Evolutionary conservation across 1,139 yeast genomes (phyloP).

Genomic region (Candida sp.): DNA sequence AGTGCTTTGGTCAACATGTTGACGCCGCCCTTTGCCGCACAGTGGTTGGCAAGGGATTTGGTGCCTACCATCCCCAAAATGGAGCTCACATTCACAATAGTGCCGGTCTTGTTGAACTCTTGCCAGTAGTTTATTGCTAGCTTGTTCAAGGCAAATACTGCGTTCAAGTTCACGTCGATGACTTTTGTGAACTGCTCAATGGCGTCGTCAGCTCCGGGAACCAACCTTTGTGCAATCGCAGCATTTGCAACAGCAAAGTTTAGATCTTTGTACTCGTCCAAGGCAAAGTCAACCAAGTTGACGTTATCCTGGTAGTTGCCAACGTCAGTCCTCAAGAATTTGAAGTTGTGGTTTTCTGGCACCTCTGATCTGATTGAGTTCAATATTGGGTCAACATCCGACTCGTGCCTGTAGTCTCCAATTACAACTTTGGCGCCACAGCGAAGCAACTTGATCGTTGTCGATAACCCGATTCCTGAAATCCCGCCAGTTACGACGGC

Average conservation of each 20-base stretch:
- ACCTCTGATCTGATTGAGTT: constrained; percentile 10
- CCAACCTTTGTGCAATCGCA: constrained; percentile 78
- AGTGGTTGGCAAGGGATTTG: constrained; percentile 61
- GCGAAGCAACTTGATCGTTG: constrained; percentile 22
- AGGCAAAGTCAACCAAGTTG: constrained; percentile 50
- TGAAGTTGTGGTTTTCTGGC: constrained; percentile 12
- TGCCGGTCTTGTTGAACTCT: constrained; percentile 71
- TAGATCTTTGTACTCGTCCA: constrained; percentile 63
- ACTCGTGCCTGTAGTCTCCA: constrained; percentile 17
- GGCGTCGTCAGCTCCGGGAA: constrained; percentile 59
- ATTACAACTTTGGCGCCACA: constrained; percentile 23
- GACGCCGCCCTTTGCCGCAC: constrained; percentile 20
- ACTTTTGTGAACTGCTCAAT: constrained; percentile 64
- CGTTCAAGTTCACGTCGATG: constrained; percentile 71
- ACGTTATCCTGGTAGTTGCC: constrained; percentile 50
- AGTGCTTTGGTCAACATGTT: constrained; percentile 16
- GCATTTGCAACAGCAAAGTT: constrained; percentile 90
- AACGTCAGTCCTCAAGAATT: constrained; percentile 38
- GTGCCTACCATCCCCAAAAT: constrained; percentile 33
- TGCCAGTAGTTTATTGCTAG: constrained; percentile 72
- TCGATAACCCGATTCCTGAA: constrained; percentile 29
- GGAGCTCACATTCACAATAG: constrained; percentile 70
- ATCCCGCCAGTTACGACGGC: constrained; percentile 32
- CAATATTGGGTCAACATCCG: constrained; percentile 13
- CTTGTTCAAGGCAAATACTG: constrained; percentile 78